Percentiles rank a stretch among this genome's conserved stretches.
These are phyloP conservation scores for Dentipellis sp. DNA, from an alignment of 768 basidiomycete species.

Conservation along the genomic window DNA sequence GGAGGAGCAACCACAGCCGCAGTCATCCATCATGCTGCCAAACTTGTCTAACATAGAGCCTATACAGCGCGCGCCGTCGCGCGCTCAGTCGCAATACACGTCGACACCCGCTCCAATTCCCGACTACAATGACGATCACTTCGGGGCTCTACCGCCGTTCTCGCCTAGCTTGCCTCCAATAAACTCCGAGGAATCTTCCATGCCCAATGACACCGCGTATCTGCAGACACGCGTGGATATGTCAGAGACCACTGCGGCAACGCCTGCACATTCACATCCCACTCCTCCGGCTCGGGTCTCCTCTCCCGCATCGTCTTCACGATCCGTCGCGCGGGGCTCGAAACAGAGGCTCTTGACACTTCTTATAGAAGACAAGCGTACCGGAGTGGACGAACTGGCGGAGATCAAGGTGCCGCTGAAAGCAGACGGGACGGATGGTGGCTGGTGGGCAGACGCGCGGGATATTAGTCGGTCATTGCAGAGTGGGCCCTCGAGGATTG, in stretches of 20 bases:
- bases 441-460: slow-evolving; percentile 65
- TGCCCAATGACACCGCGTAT: background rate
- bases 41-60: background rate
- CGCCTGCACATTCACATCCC: background rate
- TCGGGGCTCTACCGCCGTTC: background rate
- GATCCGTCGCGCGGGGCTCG: background rate
- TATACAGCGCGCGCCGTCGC: background rate
- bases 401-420: slow-evolving; percentile 56
- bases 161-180: background rate
- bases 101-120: background rate
- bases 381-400: slow-evolving; percentile 45
- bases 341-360: slow-evolving; percentile 50
- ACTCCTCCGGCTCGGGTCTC: background rate
- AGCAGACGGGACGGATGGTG: slow-evolving; percentile 39
- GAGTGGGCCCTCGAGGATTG: background rate
- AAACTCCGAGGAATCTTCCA: background rate
- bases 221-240: background rate
- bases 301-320: background rate
- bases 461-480: slow-evolving; percentile 32
- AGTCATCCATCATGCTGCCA: background rate
- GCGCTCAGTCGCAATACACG: background rate
- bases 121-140: background rate
- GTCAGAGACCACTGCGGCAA: background rate
- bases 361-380: slow-evolving; percentile 55
- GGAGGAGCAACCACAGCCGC: background rate